Conservation (phyloP, 2,329 filamentous ascomycete genomes). For the Aspergillus transmontanensis region DNA sequence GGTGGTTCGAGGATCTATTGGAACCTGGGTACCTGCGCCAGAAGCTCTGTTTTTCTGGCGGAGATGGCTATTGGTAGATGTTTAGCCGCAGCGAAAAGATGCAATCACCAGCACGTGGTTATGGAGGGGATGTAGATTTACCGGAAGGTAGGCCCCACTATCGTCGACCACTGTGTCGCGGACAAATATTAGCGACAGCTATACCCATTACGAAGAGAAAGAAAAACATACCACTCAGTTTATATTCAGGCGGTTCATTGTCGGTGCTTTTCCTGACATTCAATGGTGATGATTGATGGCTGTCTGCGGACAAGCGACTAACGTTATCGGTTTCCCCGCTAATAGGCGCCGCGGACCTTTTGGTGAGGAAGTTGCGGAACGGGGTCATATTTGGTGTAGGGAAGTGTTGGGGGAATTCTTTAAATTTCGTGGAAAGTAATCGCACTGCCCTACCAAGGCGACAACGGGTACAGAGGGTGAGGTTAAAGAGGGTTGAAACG, state of each 20-base stretch:
- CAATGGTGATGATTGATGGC: conserved; percentile 50
- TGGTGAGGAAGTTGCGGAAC: conserved; percentile 72
- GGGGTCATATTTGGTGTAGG: conserved; percentile 30
- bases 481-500: conserved; percentile 2
- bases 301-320: conserved; percentile 47
- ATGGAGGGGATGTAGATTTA: conserved; percentile 45
- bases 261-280: conserved; percentile 64
- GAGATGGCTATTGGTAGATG: conserved; percentile 68
- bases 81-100: conserved; percentile 6
- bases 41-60: conserved; percentile 78
- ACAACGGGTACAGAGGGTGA: conserved; percentile 9
- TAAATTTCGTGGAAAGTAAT: conserved; percentile 6
- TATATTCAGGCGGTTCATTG: conserved; percentile 74
- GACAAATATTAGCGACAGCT: conserved; percentile 24
- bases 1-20: conserved; percentile 58
- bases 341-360: conserved; percentile 54
- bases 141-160: conserved; percentile 90
- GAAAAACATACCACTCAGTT: conserved; percentile 69
- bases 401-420: neutral
- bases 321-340: conserved; percentile 45
- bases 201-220: conserved; percentile 1
- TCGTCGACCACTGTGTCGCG: conserved; percentile 80
- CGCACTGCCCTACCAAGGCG: neutral
- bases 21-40: conserved; percentile 63
- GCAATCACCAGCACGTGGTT: neutral